Conservation (phyloP, 768 basidiomycete genomes). For the Sarcomyxa edulis region DNA sequence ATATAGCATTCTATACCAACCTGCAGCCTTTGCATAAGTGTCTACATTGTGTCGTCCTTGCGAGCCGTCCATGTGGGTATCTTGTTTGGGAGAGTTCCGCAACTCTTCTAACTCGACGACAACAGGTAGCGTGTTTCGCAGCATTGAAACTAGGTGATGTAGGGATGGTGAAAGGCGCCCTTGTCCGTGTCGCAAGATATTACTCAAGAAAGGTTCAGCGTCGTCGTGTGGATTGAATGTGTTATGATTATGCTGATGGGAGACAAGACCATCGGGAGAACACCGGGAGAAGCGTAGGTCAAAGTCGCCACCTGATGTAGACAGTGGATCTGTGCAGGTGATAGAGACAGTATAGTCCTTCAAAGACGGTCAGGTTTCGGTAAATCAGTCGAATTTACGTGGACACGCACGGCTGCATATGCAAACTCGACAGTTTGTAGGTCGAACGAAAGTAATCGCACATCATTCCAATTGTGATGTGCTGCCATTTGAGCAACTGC, state of each 20-base stretch:
- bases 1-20: slow-evolving; percentile 78
- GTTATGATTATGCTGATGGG: slow-evolving; percentile 18
- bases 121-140: slow-evolving; percentile 76
- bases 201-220: slow-evolving; percentile 70
- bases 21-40: slow-evolving; percentile 73
- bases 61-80: slow-evolving; percentile 9
- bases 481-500: slow-evolving; percentile 82
- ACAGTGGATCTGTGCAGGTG: slow-evolving; percentile 72
- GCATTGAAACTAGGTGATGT: slow-evolving; percentile 58
- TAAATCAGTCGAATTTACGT: no score
- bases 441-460: slow-evolving; percentile 85
- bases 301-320: slow-evolving; percentile 63
- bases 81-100: slow-evolving; percentile 14
- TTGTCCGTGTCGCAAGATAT: slow-evolving; percentile 60
- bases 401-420: slow-evolving; percentile 52
- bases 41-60: slow-evolving; percentile 47
- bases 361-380: slow-evolving; percentile 1
- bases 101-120: slow-evolving; percentile 65
- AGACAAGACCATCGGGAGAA: slow-evolving; percentile 6
- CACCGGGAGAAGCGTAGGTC: slow-evolving; percentile 67
- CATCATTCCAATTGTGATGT: slow-evolving; percentile 63
- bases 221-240: slow-evolving; percentile 72
- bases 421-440: slow-evolving; percentile 89
- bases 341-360: slow-evolving; percentile 78
- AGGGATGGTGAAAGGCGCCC: slow-evolving; percentile 62